phyloP scores from a whole-genome alignment of 2,329 filamentous ascomycete genomes.

The Fusarium transvaalense region DNA sequence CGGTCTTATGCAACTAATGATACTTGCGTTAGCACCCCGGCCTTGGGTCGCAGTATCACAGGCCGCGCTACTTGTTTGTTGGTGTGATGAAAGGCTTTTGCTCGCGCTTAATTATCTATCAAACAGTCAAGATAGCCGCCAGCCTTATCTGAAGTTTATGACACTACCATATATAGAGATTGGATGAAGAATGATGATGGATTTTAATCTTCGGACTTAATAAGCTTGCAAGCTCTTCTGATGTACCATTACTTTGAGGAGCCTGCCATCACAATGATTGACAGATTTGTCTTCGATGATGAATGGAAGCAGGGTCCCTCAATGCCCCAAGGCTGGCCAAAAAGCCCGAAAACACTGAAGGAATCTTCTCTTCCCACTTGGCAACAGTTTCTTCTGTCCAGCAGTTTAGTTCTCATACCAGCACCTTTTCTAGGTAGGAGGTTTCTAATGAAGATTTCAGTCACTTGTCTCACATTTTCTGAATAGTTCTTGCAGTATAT shows the following conservation, averaged over 20 bases:
- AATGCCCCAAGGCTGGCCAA: background rate
- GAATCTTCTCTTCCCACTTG: background rate
- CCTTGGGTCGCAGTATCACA: background rate
- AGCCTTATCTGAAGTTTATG: background rate
- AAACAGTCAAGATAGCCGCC: background rate
- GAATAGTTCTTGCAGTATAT: background rate
- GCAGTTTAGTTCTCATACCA: background rate
- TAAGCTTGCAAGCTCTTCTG: background rate
- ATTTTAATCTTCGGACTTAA: background rate
- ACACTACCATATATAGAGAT: background rate
- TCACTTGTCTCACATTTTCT: background rate
- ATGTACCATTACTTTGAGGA: background rate
- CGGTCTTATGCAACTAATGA: too few species aligned
- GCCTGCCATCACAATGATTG: background rate
- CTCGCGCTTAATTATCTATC: background rate
- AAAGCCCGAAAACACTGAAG: background rate
- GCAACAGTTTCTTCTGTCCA: background rate
- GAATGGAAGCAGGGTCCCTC: background rate
- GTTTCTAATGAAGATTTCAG: background rate
- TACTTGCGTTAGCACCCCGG: too few species aligned
- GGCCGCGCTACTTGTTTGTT: too few species aligned
- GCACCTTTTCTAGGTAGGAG: background rate
- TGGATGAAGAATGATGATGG: background rate
- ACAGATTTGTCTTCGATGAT: background rate
- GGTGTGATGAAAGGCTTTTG: too few species aligned